Base-by-base conservation (phyloP, 768 basidiomycete species). In the Obba rivulosa region DNA sequence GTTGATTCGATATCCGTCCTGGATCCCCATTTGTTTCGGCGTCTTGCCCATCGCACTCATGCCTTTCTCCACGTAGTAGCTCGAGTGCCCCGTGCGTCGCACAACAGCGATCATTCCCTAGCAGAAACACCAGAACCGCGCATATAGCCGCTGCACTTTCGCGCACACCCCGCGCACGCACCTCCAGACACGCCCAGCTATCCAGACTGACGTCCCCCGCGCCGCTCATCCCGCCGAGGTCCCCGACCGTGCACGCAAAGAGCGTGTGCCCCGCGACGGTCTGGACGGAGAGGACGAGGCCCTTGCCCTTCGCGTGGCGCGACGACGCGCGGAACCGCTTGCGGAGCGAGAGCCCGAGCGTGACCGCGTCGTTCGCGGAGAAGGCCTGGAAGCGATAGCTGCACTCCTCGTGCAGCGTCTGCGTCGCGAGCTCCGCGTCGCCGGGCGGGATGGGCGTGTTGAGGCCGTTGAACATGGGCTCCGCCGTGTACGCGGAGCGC, bases 61-160 rank as follows among this genome's bases (percentile, higher is more conserved):
- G 5, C 87, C 85, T 61, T 89, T 90, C 61, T 91, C 88, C 8
- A 92, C 85, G 63, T 92, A 92, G 64, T 74, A 91, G 55, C 83
- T 88, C 8, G 87, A 87, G 62, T 91, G 89, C 2, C 89, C 87
- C 16, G 87, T 91, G 51, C 87, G 74, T 56, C 75, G 78, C 40
- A 89, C 87, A 21, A 89, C 83, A 35, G 77, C 79, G 54, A 90
- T 72, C 84, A 91, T 90, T 36, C 83, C 60, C 62, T 63, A 50
- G 20, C 4, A 4, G 13, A 18, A 40, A 10, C 45, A 24, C n/a
- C n/a, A n/a, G n/a, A n/a, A n/a, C n/a, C n/a, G 28, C 28, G 28
- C 28, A 31, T 31, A 31, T 31, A 31, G 28, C 28, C 43, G 11
- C 20, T 5, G 18, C 13, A 8, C 36, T 14, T 8, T 14, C 39